These are phyloP conservation scores for Catharanthus roseus DNA, from an alignment of 257 asterid species.

Conservation along the genomic window DNA sequence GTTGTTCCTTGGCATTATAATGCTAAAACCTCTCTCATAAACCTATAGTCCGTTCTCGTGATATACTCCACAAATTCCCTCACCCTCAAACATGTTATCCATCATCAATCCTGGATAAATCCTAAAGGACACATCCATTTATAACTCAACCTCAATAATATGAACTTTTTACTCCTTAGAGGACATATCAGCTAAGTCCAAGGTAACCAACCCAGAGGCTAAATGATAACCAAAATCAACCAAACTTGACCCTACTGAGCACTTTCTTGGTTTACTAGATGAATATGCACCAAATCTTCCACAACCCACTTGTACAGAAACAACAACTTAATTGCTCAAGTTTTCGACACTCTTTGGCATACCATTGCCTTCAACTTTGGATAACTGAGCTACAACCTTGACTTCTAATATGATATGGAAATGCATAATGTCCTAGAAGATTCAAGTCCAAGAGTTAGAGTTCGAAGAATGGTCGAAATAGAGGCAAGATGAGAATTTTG, in stretches of 20 bases:
- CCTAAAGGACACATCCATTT: slow-evolving; percentile 4
- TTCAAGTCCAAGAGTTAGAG: no score
- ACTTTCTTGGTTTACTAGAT: slow-evolving; percentile 46
- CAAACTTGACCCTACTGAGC: slow-evolving; percentile 30
- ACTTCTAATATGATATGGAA: no score
- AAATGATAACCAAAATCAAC: slow-evolving; percentile 47
- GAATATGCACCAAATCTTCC: slow-evolving; percentile 76
- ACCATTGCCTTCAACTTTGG: slow-evolving; percentile 27
- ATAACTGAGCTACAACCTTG: slow-evolving; percentile 29
- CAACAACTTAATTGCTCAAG: slow-evolving; percentile 32
- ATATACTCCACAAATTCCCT: neutral
- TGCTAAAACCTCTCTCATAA: neutral
- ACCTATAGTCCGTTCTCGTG: neutral
- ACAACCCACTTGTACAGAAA: slow-evolving; percentile 55
- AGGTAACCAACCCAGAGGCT: slow-evolving; percentile 50
- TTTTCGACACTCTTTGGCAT: slow-evolving; percentile 25
- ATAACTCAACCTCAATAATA: slow-evolving; percentile 47
- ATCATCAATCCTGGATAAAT: slow-evolving; percentile 9
- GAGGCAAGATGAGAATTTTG: no score
- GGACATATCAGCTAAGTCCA: slow-evolving; percentile 61
- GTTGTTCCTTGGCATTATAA: neutral
- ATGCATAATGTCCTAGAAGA: no score
- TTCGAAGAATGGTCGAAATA: no score
- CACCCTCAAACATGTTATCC: slow-evolving; percentile 3
- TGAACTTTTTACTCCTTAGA: slow-evolving; percentile 46